These are phyloP conservation scores for Xylariaceae sp. DNA, from an alignment of 2,329 filamentous ascomycete genomes.

Conservation along the genomic window DNA sequence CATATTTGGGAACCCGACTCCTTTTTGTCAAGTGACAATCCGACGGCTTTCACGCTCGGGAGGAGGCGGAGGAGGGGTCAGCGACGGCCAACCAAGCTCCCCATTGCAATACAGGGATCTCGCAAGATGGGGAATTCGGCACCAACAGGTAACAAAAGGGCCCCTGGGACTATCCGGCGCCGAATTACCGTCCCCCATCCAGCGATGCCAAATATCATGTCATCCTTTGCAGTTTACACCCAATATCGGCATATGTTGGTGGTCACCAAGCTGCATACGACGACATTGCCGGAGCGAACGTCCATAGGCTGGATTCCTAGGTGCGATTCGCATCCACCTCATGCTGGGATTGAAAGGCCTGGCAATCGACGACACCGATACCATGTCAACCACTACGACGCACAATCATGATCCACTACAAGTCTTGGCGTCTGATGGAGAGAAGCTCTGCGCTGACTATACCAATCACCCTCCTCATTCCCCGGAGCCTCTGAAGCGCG, in stretches of 20 bases:
- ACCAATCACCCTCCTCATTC: slow-evolving; percentile 1
- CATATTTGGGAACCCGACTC: slow-evolving; percentile 3
- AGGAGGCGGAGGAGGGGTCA: slow-evolving; percentile 14
- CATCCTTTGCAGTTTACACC: slow-evolving; percentile 14
- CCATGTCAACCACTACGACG: slow-evolving; percentile 11
- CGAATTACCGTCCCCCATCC: slow-evolving; percentile 9
- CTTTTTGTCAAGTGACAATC: slow-evolving; percentile 17
- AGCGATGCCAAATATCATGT: slow-evolving; percentile 10
- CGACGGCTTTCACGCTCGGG: slow-evolving; percentile 2
- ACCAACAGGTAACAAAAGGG: slow-evolving; percentile 6
- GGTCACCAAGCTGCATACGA: slow-evolving; percentile 17
- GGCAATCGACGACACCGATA: slow-evolving; percentile 9
- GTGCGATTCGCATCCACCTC: slow-evolving; percentile 14
- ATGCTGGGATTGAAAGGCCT: slow-evolving; percentile 7
- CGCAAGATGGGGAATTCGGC: slow-evolving; percentile 5
- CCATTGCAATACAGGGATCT: slow-evolving; percentile 18
- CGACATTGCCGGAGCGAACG: slow-evolving; percentile 3
- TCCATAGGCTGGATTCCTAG: slow-evolving; percentile 18
- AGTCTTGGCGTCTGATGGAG: slow-evolving; percentile 21
- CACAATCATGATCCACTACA: slow-evolving; percentile 20
- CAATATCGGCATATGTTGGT: slow-evolving; percentile 10
- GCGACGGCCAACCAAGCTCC: slow-evolving; percentile 15
- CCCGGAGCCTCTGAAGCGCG: slow-evolving; percentile 2
- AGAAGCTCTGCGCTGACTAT: slow-evolving; percentile 6
- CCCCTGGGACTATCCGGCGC: slow-evolving; percentile 6